phyloP scores from a whole-genome alignment of 495 filamentous ascomycete genomes.

The Choiromyces venosus region DNA sequence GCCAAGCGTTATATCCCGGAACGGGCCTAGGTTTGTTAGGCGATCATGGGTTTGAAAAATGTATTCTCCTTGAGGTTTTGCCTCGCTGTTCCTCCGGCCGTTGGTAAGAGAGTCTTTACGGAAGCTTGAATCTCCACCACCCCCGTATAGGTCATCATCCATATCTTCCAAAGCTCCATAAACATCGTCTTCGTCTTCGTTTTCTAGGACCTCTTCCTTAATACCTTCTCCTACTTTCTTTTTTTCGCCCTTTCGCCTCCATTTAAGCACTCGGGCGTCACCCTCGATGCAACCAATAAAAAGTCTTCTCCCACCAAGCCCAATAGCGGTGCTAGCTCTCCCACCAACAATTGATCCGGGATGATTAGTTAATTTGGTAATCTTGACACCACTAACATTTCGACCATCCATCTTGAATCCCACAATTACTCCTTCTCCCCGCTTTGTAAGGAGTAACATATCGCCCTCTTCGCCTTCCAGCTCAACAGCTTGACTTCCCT shows the following conservation, averaged over 20 bases:
- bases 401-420: constrained; percentile 87
- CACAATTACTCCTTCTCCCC: constrained; percentile 67
- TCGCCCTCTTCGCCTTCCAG: constrained; percentile 71
- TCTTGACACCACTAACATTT: constrained; percentile 75
- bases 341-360: constrained; percentile 56
- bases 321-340: constrained; percentile 62
- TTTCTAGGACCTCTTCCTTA: constrained; percentile 56
- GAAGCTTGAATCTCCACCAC: constrained; percentile 62
- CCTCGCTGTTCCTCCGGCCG: constrained; percentile 13
- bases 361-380: constrained; percentile 58
- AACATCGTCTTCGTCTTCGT: constrained; percentile 52
- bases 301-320: constrained; percentile 62
- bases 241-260: constrained; percentile 59
- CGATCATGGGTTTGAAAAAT: constrained; percentile 70
- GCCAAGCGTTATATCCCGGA: constrained; percentile 65
- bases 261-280: constrained; percentile 77
- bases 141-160: constrained; percentile 63
- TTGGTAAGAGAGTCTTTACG: constrained; percentile 39
- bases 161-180: constrained; percentile 43
- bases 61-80: constrained; percentile 52
- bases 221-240: constrained; percentile 48
- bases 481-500: constrained; percentile 72
- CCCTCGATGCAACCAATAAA: constrained; percentile 81
- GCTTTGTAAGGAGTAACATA: constrained; percentile 72
- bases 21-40: constrained; percentile 69